These are phyloP conservation scores for Hirsutella thompsonii DNA, from an alignment of 2,329 filamentous ascomycete genomes.

Conservation along the genomic window DNA sequence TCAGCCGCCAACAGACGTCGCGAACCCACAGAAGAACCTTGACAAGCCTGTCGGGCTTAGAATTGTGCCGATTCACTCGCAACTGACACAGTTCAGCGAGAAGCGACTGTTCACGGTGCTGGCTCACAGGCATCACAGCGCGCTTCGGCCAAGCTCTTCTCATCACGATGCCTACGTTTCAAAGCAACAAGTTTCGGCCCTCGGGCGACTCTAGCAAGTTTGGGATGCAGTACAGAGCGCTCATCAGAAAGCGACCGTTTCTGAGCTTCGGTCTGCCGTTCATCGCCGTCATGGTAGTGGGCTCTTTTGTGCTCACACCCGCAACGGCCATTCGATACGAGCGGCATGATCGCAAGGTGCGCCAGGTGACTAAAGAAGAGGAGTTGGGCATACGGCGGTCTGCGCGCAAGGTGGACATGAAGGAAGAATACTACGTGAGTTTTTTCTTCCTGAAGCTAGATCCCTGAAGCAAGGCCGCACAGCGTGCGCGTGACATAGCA, in stretches of 20 bases:
- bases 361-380: constrained; percentile 75
- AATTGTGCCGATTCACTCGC: not conserved
- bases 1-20: too few species aligned
- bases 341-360: constrained; percentile 78
- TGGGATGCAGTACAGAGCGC: constrained; percentile 62
- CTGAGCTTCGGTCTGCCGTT: constrained; percentile 90
- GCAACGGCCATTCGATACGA: constrained; percentile 92
- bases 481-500: not conserved
- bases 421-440: constrained; percentile 78
- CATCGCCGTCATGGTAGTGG: constrained; percentile 75
- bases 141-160: not conserved
- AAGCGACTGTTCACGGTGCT: too few species aligned
- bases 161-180: constrained; percentile 38
- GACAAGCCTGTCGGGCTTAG: not conserved
- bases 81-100: too few species aligned
- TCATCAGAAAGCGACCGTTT: constrained; percentile 72
- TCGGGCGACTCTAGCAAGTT: constrained; percentile 54
- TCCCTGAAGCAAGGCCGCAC: not conserved
- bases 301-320: constrained; percentile 87
- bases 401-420: constrained; percentile 61
- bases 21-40: not conserved
- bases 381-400: constrained; percentile 67
- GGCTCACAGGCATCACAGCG: not conserved
- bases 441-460: too few species aligned
- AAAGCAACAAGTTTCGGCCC: constrained; percentile 57